phyloP scores from a whole-genome alignment of 163 green algal species.

The Trebouxia gelatinosa region DNA sequence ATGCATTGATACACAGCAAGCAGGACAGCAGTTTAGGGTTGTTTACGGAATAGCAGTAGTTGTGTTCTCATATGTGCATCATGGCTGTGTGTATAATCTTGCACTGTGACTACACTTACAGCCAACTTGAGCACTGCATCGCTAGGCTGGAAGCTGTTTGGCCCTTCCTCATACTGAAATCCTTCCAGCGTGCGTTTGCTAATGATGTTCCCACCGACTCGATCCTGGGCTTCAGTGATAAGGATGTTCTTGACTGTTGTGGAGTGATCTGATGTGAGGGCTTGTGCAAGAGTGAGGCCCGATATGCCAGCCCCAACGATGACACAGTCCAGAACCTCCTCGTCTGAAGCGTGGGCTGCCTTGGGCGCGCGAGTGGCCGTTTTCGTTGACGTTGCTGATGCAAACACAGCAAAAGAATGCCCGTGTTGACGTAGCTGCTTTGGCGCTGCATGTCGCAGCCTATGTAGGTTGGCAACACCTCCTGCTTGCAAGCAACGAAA shows the following conservation, averaged over 20 bases:
- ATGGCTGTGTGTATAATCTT: background rate
- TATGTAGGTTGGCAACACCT: too few species aligned
- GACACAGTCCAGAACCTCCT: slow-evolving; percentile 43
- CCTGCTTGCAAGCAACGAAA: too few species aligned
- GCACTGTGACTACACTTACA: slow-evolving; percentile 44
- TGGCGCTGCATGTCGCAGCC: too few species aligned
- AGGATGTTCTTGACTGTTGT: slow-evolving; percentile 67
- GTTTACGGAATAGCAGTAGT: background rate
- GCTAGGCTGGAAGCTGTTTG: slow-evolving; percentile 98
- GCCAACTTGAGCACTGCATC: slow-evolving; percentile 90
- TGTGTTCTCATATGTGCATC: background rate
- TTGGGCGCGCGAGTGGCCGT: background rate
- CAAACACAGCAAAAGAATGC: too few species aligned
- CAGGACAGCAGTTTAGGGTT: background rate
- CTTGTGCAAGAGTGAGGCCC: slow-evolving; percentile 48
- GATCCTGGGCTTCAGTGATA: slow-evolving; percentile 91
- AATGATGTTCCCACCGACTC: slow-evolving; percentile 98
- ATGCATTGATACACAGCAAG: background rate
- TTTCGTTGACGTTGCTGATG: too few species aligned
- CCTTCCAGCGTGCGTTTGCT: slow-evolving; percentile 64
- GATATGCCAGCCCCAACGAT: slow-evolving; percentile 88
- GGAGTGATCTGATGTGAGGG: slow-evolving; percentile 57
- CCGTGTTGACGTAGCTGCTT: too few species aligned
- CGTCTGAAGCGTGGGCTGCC: background rate
- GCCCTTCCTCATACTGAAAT: slow-evolving; percentile 98